Base-by-base conservation (phyloP, 2,329 filamentous ascomycete genomes). In the Raffaelea ambrosiae region DNA sequence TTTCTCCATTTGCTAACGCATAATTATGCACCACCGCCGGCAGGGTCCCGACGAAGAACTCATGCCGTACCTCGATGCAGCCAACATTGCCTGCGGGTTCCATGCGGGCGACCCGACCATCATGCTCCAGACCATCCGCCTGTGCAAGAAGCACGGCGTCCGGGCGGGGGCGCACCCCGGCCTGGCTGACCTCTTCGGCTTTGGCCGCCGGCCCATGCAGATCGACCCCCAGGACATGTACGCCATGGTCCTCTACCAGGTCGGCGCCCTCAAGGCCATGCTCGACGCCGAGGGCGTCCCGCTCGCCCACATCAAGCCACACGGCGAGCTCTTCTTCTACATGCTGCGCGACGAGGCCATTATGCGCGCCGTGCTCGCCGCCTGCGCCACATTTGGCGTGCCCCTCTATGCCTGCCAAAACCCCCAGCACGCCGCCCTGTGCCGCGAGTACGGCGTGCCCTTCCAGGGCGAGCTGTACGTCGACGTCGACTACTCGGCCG, bases 61-160 rank as follows among this genome's bases (percentile, higher is more conserved):
- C 11, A 70, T 82, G 36, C 76, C 77, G 4, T 61, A 79, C 49
- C 78, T 81, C 52, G 77, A 81, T 56, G 69, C 76, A 58, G 78
- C 77, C 33, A 81, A 81, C 54, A 38, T 38, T 38, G 35, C 35
- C 35, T 38, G 35, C 35, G 35, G 35, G 7, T 38, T 38, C 35
- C 35, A 38, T n/a, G 35, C 35, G 5, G 35, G 35, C 18, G 35
- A 38, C 18, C 35, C 35, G 35, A 38, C 35, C 35, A 38, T 38
- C 16, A 38, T 38, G 35, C 35, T 16, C 8, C 7, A 38, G 14
- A 38, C 35, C 16, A 38, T 38, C 35, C 35, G 35, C 5, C 35
- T 38, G 14, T 38, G 35, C 35, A 38, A 38, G 35, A 16, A 38
- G 18, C 35, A 38, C 35, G 35, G 35, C 35, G 35, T 38, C 35